Conservation (phyloP, 768 basidiomycete species). For the Auriscalpium vulgare region DNA sequence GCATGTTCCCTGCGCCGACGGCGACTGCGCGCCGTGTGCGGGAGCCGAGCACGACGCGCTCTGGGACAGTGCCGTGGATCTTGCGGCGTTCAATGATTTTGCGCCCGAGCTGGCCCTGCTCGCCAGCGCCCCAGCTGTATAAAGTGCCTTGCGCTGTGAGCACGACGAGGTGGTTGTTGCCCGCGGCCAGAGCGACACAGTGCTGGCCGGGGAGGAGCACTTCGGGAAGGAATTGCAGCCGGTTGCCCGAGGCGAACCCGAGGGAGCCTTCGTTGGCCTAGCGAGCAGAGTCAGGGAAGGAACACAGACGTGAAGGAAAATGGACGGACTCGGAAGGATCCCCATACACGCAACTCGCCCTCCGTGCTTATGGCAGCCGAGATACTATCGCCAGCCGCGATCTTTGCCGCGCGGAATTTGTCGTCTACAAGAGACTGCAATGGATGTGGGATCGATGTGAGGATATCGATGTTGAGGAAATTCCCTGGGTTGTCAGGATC, state of each 20-base stretch:
- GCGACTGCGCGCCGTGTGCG: constrained; percentile 57
- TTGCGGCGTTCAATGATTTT: constrained; percentile 84
- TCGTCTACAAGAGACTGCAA: constrained; percentile 65
- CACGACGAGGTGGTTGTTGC: constrained; percentile 84
- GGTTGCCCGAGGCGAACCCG: constrained; percentile 67
- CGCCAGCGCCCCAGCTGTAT: constrained; percentile 86
- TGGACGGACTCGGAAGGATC: constrained; percentile 71
- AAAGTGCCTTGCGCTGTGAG: constrained; percentile 84
- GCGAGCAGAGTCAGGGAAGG: constrained; percentile 1
- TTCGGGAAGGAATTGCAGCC: constrained; percentile 61
- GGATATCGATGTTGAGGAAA: constrained; percentile 44
- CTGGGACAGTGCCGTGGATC: constrained; percentile 83
- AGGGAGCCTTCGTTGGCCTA: constrained; percentile 74
- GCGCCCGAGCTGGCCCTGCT: constrained; percentile 86
- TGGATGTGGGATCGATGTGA: constrained; percentile 55
- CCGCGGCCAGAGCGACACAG: constrained; percentile 68
- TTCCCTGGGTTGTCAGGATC: constrained; percentile 50
- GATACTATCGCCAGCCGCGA: constrained; percentile 83
- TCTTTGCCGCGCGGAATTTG: constrained; percentile 74
- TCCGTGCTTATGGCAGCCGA: constrained; percentile 74
- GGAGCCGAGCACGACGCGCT: constrained; percentile 70
- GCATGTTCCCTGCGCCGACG: constrained; percentile 76
- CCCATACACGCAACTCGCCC: constrained; percentile 85
- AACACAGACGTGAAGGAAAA: background rate
- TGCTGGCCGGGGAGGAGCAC: constrained; percentile 57